These are phyloP conservation scores for Populus simonii DNA, from an alignment of 345 rosid genomes.

Conservation along the genomic window DNA sequence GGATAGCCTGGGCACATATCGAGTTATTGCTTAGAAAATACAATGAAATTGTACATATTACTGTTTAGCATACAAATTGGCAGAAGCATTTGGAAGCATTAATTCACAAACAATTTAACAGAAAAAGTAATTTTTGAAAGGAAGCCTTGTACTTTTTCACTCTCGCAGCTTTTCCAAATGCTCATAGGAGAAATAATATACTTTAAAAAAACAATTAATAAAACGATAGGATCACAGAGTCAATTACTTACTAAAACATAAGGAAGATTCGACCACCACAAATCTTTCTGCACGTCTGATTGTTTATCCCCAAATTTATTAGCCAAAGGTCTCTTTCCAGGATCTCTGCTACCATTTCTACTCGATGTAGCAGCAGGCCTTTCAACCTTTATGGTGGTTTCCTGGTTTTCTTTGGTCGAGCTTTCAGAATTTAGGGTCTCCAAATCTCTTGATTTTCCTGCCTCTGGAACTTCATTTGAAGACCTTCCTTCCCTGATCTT, in stretches of 20 bases:
- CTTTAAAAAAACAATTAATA: neutral
- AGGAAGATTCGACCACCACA: constrained; percentile 83
- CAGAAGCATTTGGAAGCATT: neutral
- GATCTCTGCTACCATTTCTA: constrained; percentile 25
- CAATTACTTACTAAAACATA: constrained; percentile 54
- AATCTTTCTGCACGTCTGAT: constrained; percentile 24
- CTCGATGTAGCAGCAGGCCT: constrained; percentile 25
- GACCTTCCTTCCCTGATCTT: constrained; percentile 25
- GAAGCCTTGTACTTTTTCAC: neutral
- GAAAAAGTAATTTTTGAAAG: neutral
- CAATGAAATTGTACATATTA: neutral
- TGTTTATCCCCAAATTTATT: constrained; percentile 26
- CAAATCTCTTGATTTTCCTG: constrained; percentile 17
- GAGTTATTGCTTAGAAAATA: neutral
- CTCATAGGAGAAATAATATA: neutral
- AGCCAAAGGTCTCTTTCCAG: constrained; percentile 15
- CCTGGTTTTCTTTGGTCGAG: constrained; percentile 19
- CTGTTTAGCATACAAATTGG: neutral
- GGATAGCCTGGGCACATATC: constrained; percentile 47
- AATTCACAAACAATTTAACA: neutral
- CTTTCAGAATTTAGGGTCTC: constrained; percentile 10
- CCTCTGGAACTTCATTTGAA: constrained; percentile 27
- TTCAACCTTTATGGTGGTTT: constrained; percentile 13
- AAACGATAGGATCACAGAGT: neutral
- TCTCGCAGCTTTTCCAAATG: neutral